A percentile compares a stretch with the other conserved stretches of the same genome.
Conservation (phyloP, 192 early-diverging fungal genomes). For the Coemansia sp. region DNA sequence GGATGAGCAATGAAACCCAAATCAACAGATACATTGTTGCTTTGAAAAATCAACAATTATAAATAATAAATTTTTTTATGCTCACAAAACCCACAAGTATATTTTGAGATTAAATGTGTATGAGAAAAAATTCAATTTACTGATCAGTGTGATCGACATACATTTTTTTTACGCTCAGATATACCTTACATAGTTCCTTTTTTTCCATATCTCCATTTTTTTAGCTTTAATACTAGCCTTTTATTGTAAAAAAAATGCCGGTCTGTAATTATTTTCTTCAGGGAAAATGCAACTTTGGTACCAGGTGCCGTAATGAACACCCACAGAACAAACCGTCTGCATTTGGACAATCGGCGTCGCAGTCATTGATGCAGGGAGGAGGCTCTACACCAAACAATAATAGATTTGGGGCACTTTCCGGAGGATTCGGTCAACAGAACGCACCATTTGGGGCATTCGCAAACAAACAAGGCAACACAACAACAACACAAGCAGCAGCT, state of each 20-base stretch:
- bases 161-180: neutral
- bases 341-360: constrained; percentile 49
- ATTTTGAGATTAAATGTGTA: neutral
- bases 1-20: too few species aligned
- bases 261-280: constrained; percentile 58
- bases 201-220: neutral
- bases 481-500: neutral
- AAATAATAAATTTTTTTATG: too few species aligned
- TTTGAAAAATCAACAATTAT: too few species aligned
- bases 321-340: constrained; percentile 39
- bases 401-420: constrained; percentile 9
- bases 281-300: constrained; percentile 61
- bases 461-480: neutral
- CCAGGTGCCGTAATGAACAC: constrained; percentile 61
- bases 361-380: constrained; percentile 45
- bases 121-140: neutral
- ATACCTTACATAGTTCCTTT: neutral
- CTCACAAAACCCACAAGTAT: neutral
- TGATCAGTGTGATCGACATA: neutral
- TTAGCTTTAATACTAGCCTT: neutral
- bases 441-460: constrained; percentile 10
- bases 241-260: constrained; percentile 10
- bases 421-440: neutral
- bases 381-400: constrained; percentile 22
- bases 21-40: too few species aligned